Conservation (phyloP, 2,329 filamentous ascomycete genomes). For the Paecilomyces formosus region DNA sequence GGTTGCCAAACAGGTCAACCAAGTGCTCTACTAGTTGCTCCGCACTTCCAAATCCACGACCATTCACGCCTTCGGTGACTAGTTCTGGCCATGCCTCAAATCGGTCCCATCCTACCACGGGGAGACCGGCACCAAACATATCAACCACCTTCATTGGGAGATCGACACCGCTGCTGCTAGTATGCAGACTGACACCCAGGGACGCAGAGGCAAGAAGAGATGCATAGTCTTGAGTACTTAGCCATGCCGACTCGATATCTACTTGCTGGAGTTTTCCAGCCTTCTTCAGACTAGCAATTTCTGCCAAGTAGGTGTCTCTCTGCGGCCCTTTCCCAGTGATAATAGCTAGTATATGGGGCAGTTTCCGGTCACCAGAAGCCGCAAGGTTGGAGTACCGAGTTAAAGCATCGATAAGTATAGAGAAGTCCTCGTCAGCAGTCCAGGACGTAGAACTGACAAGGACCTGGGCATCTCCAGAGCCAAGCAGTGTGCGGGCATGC, state of each 20-base stretch:
- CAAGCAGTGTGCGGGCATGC: constrained; percentile 51
- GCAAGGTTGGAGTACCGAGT: constrained; percentile 59
- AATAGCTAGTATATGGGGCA: constrained; percentile 70
- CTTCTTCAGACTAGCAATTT: constrained; percentile 55
- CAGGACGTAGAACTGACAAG: constrained; percentile 93
- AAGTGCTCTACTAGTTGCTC: constrained; percentile 59
- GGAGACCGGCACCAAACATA: constrained; percentile 93
- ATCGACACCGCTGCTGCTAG: constrained; percentile 88
- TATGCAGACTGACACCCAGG: constrained; percentile 85
- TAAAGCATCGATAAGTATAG: constrained; percentile 74
- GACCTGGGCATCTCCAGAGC: constrained; percentile 54
- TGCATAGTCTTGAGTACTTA: constrained; percentile 78
- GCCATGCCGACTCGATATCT: constrained; percentile 72
- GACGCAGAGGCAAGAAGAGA: constrained; percentile 76
- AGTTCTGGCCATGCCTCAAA: constrained; percentile 88
- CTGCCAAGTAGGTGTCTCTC: constrained; percentile 64
- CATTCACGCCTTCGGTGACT: constrained; percentile 81
- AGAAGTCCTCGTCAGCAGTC: constrained; percentile 96
- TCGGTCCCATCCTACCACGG: constrained; percentile 75
- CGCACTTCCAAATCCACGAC: constrained; percentile 70
- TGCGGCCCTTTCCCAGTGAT: constrained; percentile 93
- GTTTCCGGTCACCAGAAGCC: constrained; percentile 34
- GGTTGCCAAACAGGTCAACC: constrained; percentile 54
- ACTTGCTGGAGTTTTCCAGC: constrained; percentile 61
- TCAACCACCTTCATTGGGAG: constrained; percentile 99